Conservation (phyloP, 345 rosid genomes). For the Citrus medica region DNA sequence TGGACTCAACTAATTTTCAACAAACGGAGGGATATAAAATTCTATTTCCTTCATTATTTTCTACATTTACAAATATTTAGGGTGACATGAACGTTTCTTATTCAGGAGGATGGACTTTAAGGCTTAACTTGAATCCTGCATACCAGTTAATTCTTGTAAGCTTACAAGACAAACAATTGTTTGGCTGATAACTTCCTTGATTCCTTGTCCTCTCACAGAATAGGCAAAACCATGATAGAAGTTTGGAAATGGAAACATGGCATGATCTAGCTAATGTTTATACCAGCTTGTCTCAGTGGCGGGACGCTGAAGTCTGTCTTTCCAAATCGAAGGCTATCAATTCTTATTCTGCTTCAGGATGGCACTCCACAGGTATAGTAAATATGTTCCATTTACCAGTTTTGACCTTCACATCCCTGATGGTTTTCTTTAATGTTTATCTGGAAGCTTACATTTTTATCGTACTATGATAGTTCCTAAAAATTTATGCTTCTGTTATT, state of each 20-base stretch:
- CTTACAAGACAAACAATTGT: not conserved
- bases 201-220: slow-evolving; percentile 16
- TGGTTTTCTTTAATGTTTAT: not conserved
- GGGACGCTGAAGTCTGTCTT: slow-evolving; percentile 70
- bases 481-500: not conserved
- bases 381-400: not conserved
- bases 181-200: not conserved
- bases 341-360: slow-evolving; percentile 55
- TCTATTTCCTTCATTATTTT: not conserved
- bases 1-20: not conserved
- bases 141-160: not conserved
- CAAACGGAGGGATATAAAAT: not conserved
- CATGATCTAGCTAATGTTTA: slow-evolving; percentile 65
- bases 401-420: not conserved
- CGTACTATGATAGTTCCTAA: not conserved
- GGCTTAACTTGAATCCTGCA: not conserved
- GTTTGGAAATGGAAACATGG: slow-evolving; percentile 71
- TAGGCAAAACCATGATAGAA: slow-evolving; percentile 24
- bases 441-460: not conserved
- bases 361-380: slow-evolving; percentile 43
- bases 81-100: not conserved
- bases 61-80: not conserved
- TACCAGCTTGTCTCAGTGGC: slow-evolving; percentile 56
- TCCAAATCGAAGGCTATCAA: slow-evolving; percentile 52
- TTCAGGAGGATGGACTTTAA: not conserved